Evolutionary conservation across 495 filamentous ascomycete genomes (phyloP), one percentile per base, ranked within the genome.

Genomic region (Aspergillus ellipticus): DNA sequence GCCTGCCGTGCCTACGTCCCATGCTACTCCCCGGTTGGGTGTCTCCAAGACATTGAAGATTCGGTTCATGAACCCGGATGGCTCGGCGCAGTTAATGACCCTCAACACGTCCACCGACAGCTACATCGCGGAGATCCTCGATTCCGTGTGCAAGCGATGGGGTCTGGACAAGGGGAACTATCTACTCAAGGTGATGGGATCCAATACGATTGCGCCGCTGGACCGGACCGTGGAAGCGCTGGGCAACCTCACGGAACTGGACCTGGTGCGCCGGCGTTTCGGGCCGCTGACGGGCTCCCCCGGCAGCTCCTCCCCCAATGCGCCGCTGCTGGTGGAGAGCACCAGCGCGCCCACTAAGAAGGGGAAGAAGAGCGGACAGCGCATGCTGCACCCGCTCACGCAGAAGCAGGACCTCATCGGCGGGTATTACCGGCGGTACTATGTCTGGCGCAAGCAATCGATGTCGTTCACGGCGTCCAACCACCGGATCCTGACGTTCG

Each of bases 151-250:
- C 66, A 86, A 90, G 53, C 88, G 90, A 64, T 86, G 95, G 67
- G 85, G 91, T 16, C 76, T 97, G 7, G 94, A 97, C 67, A 96
- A 94, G 74, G 89, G 81, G 0, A 88, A 89, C 52, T 92, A 93
- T 66, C 82, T 96, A 15, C 84, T 98, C 26, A 94, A 94, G 69
- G 85, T 98, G 19, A 84, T 85, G 37, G 85, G 89, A 2, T 90
- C 90, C 2, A 89, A 89, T 26, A 93, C 89, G 4, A 85, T 96
- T 28, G 88, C 92, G 10, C 85, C 86, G 0, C 74, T 92, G 4
- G 94, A 98, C 65, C 89, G 92, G 11, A 93, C 87, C 0, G 92
- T 98, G 9, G 89, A 92, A 62, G 90, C 91, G 0, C 81, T 97
- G 24, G 94, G 92, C 39, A 85, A 88, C 47, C 82, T 89, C 37